Evolutionary conservation across 768 basidiomycete genomes (phyloP), one percentile per base, ranked within the genome.

Genomic region (Mycena maculata): DNA sequence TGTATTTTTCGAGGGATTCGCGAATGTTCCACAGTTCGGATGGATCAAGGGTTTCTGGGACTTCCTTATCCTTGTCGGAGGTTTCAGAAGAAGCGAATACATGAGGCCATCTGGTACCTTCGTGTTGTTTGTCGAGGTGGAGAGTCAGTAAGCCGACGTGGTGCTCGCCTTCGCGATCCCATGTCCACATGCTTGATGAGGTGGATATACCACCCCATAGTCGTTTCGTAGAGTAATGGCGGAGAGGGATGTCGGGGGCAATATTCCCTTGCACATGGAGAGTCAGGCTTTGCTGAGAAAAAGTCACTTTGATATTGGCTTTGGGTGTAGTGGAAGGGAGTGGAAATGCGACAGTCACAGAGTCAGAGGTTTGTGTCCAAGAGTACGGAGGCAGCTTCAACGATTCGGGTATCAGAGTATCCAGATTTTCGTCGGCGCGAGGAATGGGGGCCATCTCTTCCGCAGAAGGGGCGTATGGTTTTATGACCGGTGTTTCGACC

Each of bases 111-210:
- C 90, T 88, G 31, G 91, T 92, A 8, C 89, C 91, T 65, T 92
- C 90, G 76, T 95, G 86, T 67, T 85, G 85, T 79, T 99, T 99
- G 76, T 95, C 92, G 60, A 99, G 82, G 74, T 98, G 92, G 22
- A 98, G 78, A 0, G 92, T 89, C 71, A 99, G 84, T 33, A 93
- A 67, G 2, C 92, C 92, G 71, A 86, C 90, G 15, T 86, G 74
- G 63, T 84, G 84, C 54, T 89, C 88, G 6, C 88, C 93, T 67
- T 90, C 89, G 20, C 89, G 85, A 72, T 98, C 95, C 87, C 92
- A 97, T 6, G 94, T 96, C 96, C 95, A 99, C 73, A 93, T 89
- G 73, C 93, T 93, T n/a, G 91, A 85, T 3, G 90, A 86, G 1
- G 92, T 80, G 57, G 88, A 87, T 68, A 99, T 91, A 12, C 81